Base-by-base conservation (phyloP, 2,329 filamentous ascomycete genomes). In the Colletotrichum higginsianum region DNA sequence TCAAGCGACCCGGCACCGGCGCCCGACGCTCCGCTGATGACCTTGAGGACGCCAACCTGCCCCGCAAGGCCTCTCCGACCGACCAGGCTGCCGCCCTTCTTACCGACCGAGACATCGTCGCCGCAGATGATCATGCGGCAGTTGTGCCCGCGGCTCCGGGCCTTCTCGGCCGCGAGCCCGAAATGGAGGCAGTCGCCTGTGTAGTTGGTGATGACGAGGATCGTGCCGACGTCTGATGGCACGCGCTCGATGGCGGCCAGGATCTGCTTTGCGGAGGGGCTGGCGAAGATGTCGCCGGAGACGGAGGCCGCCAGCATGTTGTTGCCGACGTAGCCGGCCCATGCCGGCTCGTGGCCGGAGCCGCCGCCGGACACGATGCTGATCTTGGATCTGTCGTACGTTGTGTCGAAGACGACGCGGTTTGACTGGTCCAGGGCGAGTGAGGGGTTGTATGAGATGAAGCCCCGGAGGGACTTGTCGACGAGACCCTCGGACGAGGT, bases 171-270 rank as follows among this genome's bases (percentile, higher is more conserved):
- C 2, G 89, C 89, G 15, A 91, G 80, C 1, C 88, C 88, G 74
- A 90, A 90, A 77, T 91, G 89, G 72, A 91, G 81, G 68, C 89
- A 89, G 78, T 91, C 89, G 57, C 89, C 89, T 0, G 89, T 91
- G 78, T 91, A 91, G 79, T 92, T 92, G 56, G 88, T 91, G 72
- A 91, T 86, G 61, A 92, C 86, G 2, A 92, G 81, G 58, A 92
- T 86, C 2, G 86, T 87, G 47, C 90, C 90, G 75, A 82, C 82
- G 44, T 85, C 82, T 38, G 84, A 89, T n/a, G 86, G 88, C 13
- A 86, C 87, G 56, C 84, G 83, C 62, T 87, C 86, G 50, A 92
- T 86, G 7, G 85, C 89, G 1, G 89, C 86, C 11, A 90, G 78
- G 66, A 92, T 89, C 79, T 92, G 90, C 71, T 88, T 89, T 13